A percentile compares a stretch with the other conserved stretches of the same genome.
phyloP scores from a whole-genome alignment of 2,329 filamentous ascomycete species.

The Ophiosphaerella narmari region DNA sequence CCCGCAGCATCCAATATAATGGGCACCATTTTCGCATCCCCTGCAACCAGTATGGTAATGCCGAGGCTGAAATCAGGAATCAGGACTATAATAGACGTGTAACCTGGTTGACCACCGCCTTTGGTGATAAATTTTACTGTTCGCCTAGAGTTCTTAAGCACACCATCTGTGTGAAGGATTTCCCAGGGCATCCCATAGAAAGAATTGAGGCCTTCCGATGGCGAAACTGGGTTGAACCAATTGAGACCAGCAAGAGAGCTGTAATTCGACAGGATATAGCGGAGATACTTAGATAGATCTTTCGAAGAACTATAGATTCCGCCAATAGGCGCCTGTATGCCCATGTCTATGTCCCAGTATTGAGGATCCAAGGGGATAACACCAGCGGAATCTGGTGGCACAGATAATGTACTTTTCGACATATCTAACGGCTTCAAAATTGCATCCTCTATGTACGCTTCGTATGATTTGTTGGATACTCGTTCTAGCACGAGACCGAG shows the following conservation, averaged over 20 bases:
- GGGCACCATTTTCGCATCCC: slow-evolving; percentile 23
- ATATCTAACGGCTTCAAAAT: slow-evolving; percentile 47
- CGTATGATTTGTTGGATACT: slow-evolving; percentile 43
- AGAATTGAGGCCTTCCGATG: slow-evolving; percentile 39
- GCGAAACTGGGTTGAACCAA: slow-evolving; percentile 51
- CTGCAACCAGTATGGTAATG: slow-evolving; percentile 48
- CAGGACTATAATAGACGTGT: slow-evolving; percentile 46
- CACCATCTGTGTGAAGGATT: slow-evolving; percentile 49
- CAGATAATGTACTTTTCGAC: slow-evolving; percentile 32
- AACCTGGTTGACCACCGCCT: slow-evolving; percentile 50
- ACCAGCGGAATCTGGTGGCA: slow-evolving; percentile 42
- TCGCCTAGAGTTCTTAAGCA: slow-evolving; percentile 43
- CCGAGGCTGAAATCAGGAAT: slow-evolving; percentile 52
- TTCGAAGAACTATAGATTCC: slow-evolving; percentile 50
- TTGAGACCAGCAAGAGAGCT: slow-evolving; percentile 50
- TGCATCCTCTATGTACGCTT: slow-evolving; percentile 44
- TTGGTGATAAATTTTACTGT: slow-evolving; percentile 54
- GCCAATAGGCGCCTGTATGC: slow-evolving; percentile 51
- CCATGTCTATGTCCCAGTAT: slow-evolving; percentile 50
- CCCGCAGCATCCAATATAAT: slow-evolving; percentile 38
- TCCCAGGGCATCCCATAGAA: slow-evolving; percentile 57
- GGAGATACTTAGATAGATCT: slow-evolving; percentile 51
- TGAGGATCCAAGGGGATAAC: slow-evolving; percentile 44
- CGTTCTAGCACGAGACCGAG: slow-evolving; percentile 49
- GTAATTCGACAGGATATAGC: slow-evolving; percentile 49